phyloP scores from a whole-genome alignment of 148 eudicot species.

The Hydrangea macrophylla region DNA sequence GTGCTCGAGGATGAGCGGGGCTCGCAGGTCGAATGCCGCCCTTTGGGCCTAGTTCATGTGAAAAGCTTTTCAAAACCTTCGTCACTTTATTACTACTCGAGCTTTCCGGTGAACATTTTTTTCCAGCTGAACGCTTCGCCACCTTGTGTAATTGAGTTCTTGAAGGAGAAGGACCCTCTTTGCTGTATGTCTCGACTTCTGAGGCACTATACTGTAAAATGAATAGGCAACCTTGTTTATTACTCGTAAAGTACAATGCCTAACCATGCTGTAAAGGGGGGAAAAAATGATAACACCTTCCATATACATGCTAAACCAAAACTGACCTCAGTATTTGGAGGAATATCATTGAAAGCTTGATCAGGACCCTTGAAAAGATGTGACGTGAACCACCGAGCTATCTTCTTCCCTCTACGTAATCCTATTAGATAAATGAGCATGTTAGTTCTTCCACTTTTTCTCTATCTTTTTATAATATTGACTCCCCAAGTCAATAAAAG shows the following conservation, averaged over 20 bases:
- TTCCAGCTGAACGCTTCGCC: constrained; percentile 20
- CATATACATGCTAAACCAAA: constrained; percentile 5
- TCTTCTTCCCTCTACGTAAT: constrained; percentile 44
- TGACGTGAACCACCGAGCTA: constrained; percentile 46
- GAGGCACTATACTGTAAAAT: constrained; percentile 27
- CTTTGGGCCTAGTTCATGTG: constrained; percentile 63
- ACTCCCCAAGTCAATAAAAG: constrained; percentile 1
- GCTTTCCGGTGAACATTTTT: constrained; percentile 26
- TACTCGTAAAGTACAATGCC: constrained; percentile 11
- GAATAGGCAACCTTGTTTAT: constrained; percentile 3
- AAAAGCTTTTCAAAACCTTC: constrained; percentile 52
- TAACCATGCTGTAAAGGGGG: not conserved
- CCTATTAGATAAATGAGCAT: constrained; percentile 27
- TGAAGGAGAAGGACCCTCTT: constrained; percentile 27
- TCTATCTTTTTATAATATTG: not conserved
- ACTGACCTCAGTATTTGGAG: constrained; percentile 31
- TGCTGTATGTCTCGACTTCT: constrained; percentile 26
- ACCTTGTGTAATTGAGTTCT: constrained; percentile 29
- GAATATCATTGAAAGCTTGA: constrained; percentile 21
- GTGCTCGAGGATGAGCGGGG: constrained; percentile 45
- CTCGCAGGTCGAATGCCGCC: constrained; percentile 47
- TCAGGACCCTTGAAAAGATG: constrained; percentile 40
- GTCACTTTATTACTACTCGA: constrained; percentile 24
- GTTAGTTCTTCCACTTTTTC: not conserved
- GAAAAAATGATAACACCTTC: not conserved